Evolutionary conservation across 2,329 filamentous ascomycete species (phyloP).

Genomic region (Aspergillus ochraceoroseus): DNA sequence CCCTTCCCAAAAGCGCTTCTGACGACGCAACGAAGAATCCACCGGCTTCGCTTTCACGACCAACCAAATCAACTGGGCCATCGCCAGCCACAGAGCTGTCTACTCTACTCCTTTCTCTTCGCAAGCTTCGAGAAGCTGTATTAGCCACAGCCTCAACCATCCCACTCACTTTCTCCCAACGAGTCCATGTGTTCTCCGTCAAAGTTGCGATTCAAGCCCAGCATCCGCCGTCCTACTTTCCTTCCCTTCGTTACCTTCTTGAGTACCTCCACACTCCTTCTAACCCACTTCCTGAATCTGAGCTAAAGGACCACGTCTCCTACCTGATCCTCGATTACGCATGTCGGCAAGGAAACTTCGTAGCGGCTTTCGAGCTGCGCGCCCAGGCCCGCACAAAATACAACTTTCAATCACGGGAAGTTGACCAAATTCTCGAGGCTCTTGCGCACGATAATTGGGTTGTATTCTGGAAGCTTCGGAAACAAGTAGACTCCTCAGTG

Average conservation of each 20-base stretch:
- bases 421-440: constrained; percentile 64
- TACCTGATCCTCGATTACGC: constrained; percentile 85
- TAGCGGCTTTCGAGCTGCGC: constrained; percentile 65
- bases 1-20: constrained; percentile 47
- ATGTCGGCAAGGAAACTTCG: constrained; percentile 71
- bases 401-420: constrained; percentile 59
- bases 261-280: constrained; percentile 60
- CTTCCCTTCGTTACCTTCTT: constrained; percentile 75
- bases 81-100: constrained; percentile 61
- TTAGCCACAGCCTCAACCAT: constrained; percentile 66
- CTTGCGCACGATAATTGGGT: constrained; percentile 80
- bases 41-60: constrained; percentile 28
- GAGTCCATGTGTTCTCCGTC: constrained; percentile 87
- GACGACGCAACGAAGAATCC: constrained; percentile 40
- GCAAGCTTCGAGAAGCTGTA: constrained; percentile 87
- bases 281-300: constrained; percentile 63
- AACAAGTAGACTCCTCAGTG: constrained; percentile 73
- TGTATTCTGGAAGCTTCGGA: constrained; percentile 66
- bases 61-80: constrained; percentile 26
- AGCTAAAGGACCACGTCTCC: constrained; percentile 71
- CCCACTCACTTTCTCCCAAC: constrained; percentile 73
- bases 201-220: constrained; percentile 74
- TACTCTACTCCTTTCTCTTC: constrained; percentile 73
- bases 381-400: constrained; percentile 48
- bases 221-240: constrained; percentile 83